Evolutionary conservation across 192 early-diverging fungal genomes (phyloP).

Genomic region (Cetraspora pellucida): DNA sequence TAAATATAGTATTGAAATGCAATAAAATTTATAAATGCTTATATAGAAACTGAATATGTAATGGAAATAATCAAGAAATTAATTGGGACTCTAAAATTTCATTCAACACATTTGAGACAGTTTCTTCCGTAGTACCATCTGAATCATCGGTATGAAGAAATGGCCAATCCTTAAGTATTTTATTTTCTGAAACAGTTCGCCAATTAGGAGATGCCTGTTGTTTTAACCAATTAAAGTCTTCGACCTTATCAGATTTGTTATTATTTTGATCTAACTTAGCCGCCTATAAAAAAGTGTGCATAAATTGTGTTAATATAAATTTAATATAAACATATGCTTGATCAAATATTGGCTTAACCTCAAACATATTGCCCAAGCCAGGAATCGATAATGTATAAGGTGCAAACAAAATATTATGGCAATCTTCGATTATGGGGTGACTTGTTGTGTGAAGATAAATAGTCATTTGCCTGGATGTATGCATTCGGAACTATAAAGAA

Average conservation of each 20-base stretch:
- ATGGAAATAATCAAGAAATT: too few relatives aligned
- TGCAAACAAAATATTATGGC: conserved; percentile 67
- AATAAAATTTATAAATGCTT: too few relatives aligned
- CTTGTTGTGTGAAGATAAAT: conserved; percentile 73
- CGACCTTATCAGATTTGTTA: conserved; percentile 65
- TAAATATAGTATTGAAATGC: too few relatives aligned
- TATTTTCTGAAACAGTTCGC: conserved; percentile 44
- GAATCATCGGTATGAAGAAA: neutral
- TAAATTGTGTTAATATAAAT: neutral
- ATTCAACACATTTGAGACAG: neutral
- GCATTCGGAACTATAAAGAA: conserved; percentile 73
- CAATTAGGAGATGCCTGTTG: conserved; percentile 81
- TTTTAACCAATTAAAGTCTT: conserved; percentile 92
- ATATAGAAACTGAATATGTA: too few relatives aligned
- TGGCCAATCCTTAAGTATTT: conserved; percentile 26
- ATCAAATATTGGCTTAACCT: conserved; percentile 21
- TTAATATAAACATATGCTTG: neutral
- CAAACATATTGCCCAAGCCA: conserved; percentile 40
- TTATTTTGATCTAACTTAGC: conserved; percentile 39
- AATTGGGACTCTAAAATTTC: neutral
- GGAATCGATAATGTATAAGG: conserved; percentile 51
- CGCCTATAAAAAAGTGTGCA: conserved; percentile 2
- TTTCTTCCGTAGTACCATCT: neutral
- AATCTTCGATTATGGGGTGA: conserved; percentile 88
- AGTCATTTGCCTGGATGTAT: conserved; percentile 65